Percentiles rank a stretch among this genome's conserved stretches.
These are phyloP conservation scores for Umbellularia californica DNA, from an alignment of 164 flowering plant genomes.

Conservation along the genomic window DNA sequence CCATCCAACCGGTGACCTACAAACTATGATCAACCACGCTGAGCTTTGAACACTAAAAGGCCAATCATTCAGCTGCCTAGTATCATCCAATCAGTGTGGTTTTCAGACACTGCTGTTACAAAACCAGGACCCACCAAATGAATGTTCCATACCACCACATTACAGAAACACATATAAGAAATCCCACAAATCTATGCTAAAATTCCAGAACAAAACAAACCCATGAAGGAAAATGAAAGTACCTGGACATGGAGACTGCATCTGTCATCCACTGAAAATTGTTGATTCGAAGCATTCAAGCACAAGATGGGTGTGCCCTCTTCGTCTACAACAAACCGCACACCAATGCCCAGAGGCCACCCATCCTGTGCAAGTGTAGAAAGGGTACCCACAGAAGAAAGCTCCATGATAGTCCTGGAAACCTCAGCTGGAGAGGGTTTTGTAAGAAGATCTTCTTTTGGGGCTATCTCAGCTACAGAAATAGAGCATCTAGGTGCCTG, in stretches of 20 bases:
- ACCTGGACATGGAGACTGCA: slow-evolving; percentile 91
- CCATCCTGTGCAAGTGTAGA: slow-evolving; percentile 62
- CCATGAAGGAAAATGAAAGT: not conserved
- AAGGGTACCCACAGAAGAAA: slow-evolving; percentile 68
- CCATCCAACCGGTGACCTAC: no score
- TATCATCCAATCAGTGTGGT: not conserved
- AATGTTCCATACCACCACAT: not conserved
- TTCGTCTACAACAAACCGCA: slow-evolving; percentile 66
- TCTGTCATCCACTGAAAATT: slow-evolving; percentile 33
- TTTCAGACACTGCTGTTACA: not conserved
- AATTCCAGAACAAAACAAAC: not conserved
- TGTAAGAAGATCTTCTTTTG: slow-evolving; percentile 11
- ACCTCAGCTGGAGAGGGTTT: slow-evolving; percentile 86
- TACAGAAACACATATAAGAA: no score
- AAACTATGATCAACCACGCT: no score
- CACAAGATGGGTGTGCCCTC: slow-evolving; percentile 70
- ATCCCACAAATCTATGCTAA: not conserved
- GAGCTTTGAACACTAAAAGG: no score
- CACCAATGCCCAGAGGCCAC: slow-evolving; percentile 75
- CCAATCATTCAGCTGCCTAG: not conserved
- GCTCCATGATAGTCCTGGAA: slow-evolving; percentile 82
- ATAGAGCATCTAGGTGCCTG: slow-evolving; percentile 50
- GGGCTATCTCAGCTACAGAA: slow-evolving; percentile 39
- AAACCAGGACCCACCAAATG: not conserved
- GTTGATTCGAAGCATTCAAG: slow-evolving; percentile 32